Percentiles rank a stretch among this genome's conserved stretches.
Evolutionary conservation across 805 yeast species (phyloP).

Genomic region (Teunomyces gatunensis): DNA sequence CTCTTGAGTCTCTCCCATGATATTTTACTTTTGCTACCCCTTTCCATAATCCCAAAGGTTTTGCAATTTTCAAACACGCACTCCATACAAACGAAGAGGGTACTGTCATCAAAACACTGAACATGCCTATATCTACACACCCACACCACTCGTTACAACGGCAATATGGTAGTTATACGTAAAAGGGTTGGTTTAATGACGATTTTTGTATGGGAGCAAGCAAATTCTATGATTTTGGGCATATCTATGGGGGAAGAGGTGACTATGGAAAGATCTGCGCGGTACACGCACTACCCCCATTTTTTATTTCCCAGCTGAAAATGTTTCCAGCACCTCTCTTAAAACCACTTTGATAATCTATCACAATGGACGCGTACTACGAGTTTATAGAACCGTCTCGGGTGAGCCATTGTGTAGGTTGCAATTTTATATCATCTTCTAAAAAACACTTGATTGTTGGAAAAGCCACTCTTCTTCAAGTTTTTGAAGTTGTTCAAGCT

Average conservation of each 20-base stretch:
- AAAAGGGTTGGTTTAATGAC: background rate
- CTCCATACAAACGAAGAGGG: slow-evolving; percentile 7
- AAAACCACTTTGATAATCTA: slow-evolving; percentile 2
- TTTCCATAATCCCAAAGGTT: slow-evolving; percentile 8
- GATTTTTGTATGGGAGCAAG: background rate
- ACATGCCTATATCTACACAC: background rate
- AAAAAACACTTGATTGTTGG: slow-evolving; percentile 62
- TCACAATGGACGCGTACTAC: slow-evolving; percentile 71
- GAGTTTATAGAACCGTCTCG: slow-evolving; percentile 75
- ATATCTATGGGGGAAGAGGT: too few species aligned
- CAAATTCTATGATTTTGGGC: background rate
- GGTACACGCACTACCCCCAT: background rate
- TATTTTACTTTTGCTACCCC: background rate
- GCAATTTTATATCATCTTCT: slow-evolving; percentile 46
- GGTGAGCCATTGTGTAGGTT: slow-evolving; percentile 58
- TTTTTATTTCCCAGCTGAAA: background rate
- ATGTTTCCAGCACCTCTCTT: slow-evolving; percentile 6
- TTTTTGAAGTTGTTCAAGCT: slow-evolving; percentile 44
- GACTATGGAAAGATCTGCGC: background rate
- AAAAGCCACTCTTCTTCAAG: slow-evolving; percentile 66
- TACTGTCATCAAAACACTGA: background rate
- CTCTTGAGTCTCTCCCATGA: background rate
- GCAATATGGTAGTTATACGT: background rate
- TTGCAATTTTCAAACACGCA: background rate
- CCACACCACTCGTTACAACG: background rate